Evolutionary conservation across 768 basidiomycete genomes (phyloP), one percentile per base, ranked within the genome.

Genomic region (Mycena epipterygia): DNA sequence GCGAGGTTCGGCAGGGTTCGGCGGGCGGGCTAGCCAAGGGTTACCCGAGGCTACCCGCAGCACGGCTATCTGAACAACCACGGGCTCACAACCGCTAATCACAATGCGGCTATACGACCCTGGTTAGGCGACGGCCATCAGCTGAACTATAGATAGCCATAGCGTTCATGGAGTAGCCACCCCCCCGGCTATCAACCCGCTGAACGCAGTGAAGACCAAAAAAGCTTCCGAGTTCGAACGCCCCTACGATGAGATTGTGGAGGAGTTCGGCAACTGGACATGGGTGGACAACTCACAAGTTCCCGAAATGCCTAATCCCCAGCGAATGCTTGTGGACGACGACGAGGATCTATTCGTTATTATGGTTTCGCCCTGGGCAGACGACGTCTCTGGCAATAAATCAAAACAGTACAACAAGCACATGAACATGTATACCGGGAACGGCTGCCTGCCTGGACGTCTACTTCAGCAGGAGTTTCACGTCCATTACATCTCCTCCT

Each of bases 341-440:
- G n/a, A 32, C 0, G 32, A 71, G 1, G 66, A 81, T 25, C 79
- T 71, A 35, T 82, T 75, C 42, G 53, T 78, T 1, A 44, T 80
- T 12, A 73, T 80, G 56, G 64, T 82, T 1, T 29, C 71, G 3
- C 1, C 17, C 30, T 70, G 71, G 55, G 44, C 49, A 17, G 67
- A 73, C 42, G 51, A 55, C 23, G 53, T 39, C n/a, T 74, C 67
- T 7, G 65, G 65, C 7, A 29, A 21, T 7, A 4, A 33, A 3
- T 23, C 21, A 8, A 67, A 67, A n/a, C 82, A 83, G 29, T 85
- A 81, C 79, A 82, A 84, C 39, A 80, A 80, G 33, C 81, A 84
- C 35, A 77, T 80, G 14, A 70, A 77, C 0, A 61, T 77, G 0
- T 85, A 84, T 25, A 69, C 82, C 60, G 81, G 76, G 0, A 82